phyloP scores from a whole-genome alignment of 352 stramenopile species.

The Pythium apleroticum region DNA sequence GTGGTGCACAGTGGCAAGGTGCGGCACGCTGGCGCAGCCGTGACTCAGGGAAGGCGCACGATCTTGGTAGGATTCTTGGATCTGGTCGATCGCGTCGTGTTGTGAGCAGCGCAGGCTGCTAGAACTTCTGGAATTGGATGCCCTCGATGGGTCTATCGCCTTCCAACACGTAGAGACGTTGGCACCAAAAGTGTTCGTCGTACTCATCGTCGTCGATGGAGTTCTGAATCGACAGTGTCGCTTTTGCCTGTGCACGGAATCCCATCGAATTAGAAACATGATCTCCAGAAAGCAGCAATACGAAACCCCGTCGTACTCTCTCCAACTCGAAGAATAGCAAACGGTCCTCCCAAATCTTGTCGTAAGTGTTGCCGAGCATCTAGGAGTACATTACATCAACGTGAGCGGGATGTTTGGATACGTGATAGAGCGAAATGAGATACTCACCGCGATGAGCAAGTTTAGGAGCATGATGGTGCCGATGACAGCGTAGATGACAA shows the following conservation, averaged over 20 bases:
- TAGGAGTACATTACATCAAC: slow-evolving; percentile 25
- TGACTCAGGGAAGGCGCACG: slow-evolving; percentile 80
- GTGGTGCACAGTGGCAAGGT: slow-evolving; percentile 93
- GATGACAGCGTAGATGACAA: slow-evolving; percentile 70
- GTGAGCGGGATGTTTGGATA: not conserved
- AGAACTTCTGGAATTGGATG: slow-evolving; percentile 77
- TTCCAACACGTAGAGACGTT: slow-evolving; percentile 71
- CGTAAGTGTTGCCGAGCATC: slow-evolving; percentile 86
- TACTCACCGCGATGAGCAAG: slow-evolving; percentile 65
- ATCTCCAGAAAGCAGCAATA: not conserved
- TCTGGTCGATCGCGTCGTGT: slow-evolving; percentile 48
- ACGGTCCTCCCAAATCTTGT: slow-evolving; percentile 84
- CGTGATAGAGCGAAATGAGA: too few relatives aligned
- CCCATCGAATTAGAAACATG: not conserved
- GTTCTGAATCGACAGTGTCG: slow-evolving; percentile 72
- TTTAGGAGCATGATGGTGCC: slow-evolving; percentile 86
- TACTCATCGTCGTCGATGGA: slow-evolving; percentile 68
- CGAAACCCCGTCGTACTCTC: slow-evolving; percentile 33
- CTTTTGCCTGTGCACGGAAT: slow-evolving; percentile 47
- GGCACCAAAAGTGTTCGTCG: slow-evolving; percentile 72
- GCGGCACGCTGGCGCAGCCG: slow-evolving; percentile 86
- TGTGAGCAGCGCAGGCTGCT: slow-evolving; percentile 1
- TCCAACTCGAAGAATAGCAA: slow-evolving; percentile 83
- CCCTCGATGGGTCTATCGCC: slow-evolving; percentile 76
- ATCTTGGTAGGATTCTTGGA: slow-evolving; percentile 94